phyloP scores from a whole-genome alignment of 2,329 filamentous ascomycete species.

The Curvularia lunata region DNA sequence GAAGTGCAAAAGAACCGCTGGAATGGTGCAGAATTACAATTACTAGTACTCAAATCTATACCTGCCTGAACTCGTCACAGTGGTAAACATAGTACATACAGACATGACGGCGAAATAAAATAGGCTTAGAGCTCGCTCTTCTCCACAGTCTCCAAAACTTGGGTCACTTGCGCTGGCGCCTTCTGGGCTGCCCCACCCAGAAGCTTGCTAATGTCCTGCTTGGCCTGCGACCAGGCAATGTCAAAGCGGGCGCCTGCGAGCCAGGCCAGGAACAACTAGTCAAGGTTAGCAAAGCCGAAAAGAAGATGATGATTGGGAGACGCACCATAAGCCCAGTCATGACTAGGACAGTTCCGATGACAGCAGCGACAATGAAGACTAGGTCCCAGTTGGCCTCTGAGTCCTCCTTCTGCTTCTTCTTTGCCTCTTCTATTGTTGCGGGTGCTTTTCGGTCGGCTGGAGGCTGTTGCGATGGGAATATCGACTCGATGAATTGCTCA shows the following conservation, averaged over 20 bases:
- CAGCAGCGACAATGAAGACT: conserved; percentile 69
- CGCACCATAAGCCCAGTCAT: conserved; percentile 82
- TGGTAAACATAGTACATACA: conserved; percentile 43
- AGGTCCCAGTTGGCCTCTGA: conserved; percentile 62
- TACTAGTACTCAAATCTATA: conserved; percentile 32
- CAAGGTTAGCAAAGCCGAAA: conserved; percentile 23
- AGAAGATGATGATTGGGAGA: conserved; percentile 19
- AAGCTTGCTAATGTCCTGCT: conserved; percentile 55
- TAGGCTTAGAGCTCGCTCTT: conserved; percentile 53
- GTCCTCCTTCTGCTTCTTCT: conserved; percentile 59
- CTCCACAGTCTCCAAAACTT: conserved; percentile 33
- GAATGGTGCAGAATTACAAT: conserved; percentile 24
- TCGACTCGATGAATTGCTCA: conserved; percentile 91
- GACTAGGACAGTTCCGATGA: conserved; percentile 71
- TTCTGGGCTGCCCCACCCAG: conserved; percentile 27
- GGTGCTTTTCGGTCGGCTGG: conserved; percentile 51
- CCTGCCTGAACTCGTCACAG: conserved; percentile 19
- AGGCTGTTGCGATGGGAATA: conserved; percentile 85
- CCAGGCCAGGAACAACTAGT: conserved; percentile 77
- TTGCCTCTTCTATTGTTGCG: conserved; percentile 61
- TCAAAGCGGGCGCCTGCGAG: conserved; percentile 84
- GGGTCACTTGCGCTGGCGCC: conserved; percentile 21
- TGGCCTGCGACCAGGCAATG: conserved; percentile 65
- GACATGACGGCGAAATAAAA: conserved; percentile 22
- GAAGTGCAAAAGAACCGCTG: background rate